These are phyloP conservation scores for Ophiostoma ips DNA, from an alignment of 2,329 filamentous ascomycete species.

Conservation along the genomic window DNA sequence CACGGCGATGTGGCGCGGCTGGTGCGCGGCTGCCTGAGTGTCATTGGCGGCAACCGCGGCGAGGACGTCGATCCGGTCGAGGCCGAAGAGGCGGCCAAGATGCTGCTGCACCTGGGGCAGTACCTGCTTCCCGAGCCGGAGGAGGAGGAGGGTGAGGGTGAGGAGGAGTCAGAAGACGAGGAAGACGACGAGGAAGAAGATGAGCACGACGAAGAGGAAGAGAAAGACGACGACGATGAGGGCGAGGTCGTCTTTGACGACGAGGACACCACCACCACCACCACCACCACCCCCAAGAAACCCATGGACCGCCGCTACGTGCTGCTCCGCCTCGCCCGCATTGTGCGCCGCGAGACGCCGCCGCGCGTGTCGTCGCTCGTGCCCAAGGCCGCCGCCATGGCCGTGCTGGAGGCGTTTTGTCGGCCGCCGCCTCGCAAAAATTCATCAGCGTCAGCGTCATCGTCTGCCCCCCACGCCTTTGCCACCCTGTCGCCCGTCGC, in stretches of 20 bases:
- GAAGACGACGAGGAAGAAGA: constrained; percentile 29
- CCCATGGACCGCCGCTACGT: constrained; percentile 37
- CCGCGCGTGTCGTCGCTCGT: constrained; percentile 50
- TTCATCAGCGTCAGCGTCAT: too few relatives aligned
- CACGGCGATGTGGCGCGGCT: constrained; percentile 48
- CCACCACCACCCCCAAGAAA: not conserved
- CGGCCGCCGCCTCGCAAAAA: constrained; percentile 25
- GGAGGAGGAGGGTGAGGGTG: constrained; percentile 28
- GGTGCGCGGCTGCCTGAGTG: constrained; percentile 34
- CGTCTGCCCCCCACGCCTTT: constrained; percentile 44
- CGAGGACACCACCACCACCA: constrained; percentile 12
- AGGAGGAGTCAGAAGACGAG: constrained; percentile 22
- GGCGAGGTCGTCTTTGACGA: constrained; percentile 24
- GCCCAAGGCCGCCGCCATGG: constrained; percentile 62
- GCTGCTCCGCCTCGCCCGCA: constrained; percentile 62
- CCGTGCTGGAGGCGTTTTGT: constrained; percentile 57
- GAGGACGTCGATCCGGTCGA: constrained; percentile 56
- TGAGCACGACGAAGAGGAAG: constrained; percentile 22
- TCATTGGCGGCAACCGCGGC: constrained; percentile 38
- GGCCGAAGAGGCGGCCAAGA: constrained; percentile 65
- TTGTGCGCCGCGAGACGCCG: constrained; percentile 62
- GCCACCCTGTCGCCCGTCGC: constrained; percentile 27
- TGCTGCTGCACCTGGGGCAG: constrained; percentile 67
- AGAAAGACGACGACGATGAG: constrained; percentile 26
- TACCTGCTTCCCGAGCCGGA: constrained; percentile 27